Evolutionary conservation across 495 filamentous ascomycete species (phyloP), one percentile per base, ranked within the genome.

Genomic region (Paragyromitra xinjiangensis): DNA sequence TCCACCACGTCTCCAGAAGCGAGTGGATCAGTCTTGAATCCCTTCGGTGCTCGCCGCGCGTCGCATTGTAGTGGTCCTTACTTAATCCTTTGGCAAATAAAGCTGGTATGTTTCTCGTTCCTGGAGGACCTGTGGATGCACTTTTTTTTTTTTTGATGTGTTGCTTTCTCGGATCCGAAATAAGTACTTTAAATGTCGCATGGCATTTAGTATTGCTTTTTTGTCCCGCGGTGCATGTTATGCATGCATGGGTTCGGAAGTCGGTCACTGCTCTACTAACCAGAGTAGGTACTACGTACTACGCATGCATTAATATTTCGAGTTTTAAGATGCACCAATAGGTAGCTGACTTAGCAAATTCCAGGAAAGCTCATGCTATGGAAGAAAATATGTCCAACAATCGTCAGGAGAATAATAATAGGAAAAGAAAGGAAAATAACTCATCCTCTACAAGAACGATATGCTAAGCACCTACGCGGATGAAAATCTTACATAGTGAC

Each of bases 221-320:
- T 77, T 65, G 68, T 76, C 69, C 74, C 74, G 74, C 69, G 61
- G 74, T 73, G 74, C 74, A 77, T 77, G 58, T 55, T 72, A 72
- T 75, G 50, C 68, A 77, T 77, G 74, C 74, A 71, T 71, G 73
- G 61, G 61, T 73, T 77, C 69, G 74, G 69, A 71, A 66, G 26
- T 77, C 61, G 68, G 56, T 45, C 56, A 24, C 26, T 64, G 12
- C 58, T 59, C 29, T 64, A 44, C 62, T 53, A 72, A 72, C 39
- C 44, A 59, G 24, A 64, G 59, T 51, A 66, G 19, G 12, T 29
- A n/a, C 63, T 50, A 50, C 11, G 63, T 48, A 65, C 24, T 26
- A 64, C 16, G 29, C 56, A 29, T 64, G 45, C 59, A 44, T 73
- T 59, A 67, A 45, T 24, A 66, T 48, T 50, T 67, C 37, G 26